Percentiles rank a stretch among this genome's conserved stretches.
Evolutionary conservation across 2,329 filamentous ascomycete species (phyloP).

Genomic region (Coniosporium tulheliwenetii): DNA sequence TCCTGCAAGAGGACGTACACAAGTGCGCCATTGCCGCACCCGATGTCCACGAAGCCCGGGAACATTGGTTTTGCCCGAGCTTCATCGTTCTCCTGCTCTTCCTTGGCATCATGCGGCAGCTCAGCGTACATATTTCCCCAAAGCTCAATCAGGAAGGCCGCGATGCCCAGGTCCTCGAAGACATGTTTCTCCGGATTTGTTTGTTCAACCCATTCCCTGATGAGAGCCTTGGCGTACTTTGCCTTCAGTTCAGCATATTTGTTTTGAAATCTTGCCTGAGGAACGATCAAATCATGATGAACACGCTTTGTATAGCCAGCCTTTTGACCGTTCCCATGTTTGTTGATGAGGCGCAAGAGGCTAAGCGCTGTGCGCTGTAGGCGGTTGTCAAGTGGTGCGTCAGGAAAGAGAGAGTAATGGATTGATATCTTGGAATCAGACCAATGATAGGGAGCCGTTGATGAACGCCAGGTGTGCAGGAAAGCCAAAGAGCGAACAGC

Average conservation of each 20-base stretch:
- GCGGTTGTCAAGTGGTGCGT: slow-evolving; percentile 27
- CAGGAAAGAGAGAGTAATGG: slow-evolving; percentile 33
- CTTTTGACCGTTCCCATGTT: slow-evolving; percentile 52
- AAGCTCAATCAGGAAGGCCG: slow-evolving; percentile 81
- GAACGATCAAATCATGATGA: slow-evolving; percentile 66
- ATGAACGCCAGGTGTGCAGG: slow-evolving; percentile 44
- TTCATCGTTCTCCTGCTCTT: background rate
- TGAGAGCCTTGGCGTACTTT: slow-evolving; percentile 57
- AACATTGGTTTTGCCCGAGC: slow-evolving; percentile 29
- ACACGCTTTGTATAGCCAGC: slow-evolving; percentile 66
- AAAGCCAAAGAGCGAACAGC: slow-evolving; percentile 59
- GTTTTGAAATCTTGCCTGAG: slow-evolving; percentile 63
- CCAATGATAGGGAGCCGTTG: slow-evolving; percentile 11
- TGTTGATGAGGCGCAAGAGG: slow-evolving; percentile 52
- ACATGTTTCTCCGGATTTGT: slow-evolving; percentile 87
- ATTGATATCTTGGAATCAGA: slow-evolving; percentile 24
- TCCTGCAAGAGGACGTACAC: slow-evolving; percentile 69
- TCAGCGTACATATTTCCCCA: slow-evolving; percentile 69
- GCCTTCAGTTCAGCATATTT: slow-evolving; percentile 69
- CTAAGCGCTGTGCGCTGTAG: slow-evolving; percentile 53
- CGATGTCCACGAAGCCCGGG: slow-evolving; percentile 88
- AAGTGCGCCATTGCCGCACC: slow-evolving; percentile 85
- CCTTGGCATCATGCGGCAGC: slow-evolving; percentile 7
- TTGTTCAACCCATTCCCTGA: slow-evolving; percentile 65
- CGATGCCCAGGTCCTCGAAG: slow-evolving; percentile 84